A percentile compares a stretch with the other conserved stretches of the same genome.
Evolutionary conservation across 2,329 filamentous ascomycete species (phyloP).

Genomic region (Hymenoscyphus albidus): DNA sequence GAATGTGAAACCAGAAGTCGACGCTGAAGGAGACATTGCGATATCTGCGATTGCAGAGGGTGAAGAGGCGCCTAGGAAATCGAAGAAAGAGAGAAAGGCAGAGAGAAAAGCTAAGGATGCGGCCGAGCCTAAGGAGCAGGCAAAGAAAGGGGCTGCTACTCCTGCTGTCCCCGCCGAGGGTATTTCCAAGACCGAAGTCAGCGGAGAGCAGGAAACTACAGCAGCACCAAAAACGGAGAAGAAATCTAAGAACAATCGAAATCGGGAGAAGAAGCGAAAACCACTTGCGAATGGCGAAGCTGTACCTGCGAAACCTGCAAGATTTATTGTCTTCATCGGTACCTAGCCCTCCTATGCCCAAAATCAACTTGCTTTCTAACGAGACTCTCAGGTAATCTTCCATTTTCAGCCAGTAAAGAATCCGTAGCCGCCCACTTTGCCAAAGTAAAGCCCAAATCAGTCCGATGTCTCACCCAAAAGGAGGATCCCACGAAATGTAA

Average conservation of each 20-base stretch:
- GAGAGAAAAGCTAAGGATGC: constrained; percentile 35
- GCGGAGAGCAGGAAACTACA: background rate
- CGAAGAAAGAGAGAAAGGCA: constrained; percentile 37
- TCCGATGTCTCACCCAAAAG: constrained; percentile 71
- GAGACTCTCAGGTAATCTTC: constrained; percentile 67
- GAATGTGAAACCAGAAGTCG: constrained; percentile 1
- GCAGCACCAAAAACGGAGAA: constrained; percentile 23
- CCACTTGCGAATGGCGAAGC: constrained; percentile 18
- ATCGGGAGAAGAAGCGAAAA: constrained; percentile 35
- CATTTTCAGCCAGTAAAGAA: constrained; percentile 71
- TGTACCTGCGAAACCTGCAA: constrained; percentile 34
- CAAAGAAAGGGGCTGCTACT: constrained; percentile 4
- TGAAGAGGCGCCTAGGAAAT: constrained; percentile 33
- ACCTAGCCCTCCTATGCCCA: constrained; percentile 24
- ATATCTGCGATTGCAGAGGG: constrained; percentile 26
- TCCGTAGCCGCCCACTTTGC: constrained; percentile 73
- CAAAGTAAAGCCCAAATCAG: constrained; percentile 63
- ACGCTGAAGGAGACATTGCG: background rate
- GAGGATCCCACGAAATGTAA: constrained; percentile 60
- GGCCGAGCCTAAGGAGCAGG: constrained; percentile 19
- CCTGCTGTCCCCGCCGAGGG: background rate
- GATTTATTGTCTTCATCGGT: constrained; percentile 79
- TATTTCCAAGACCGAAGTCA: background rate
- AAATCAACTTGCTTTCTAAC: background rate
- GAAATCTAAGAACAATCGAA: constrained; percentile 38